Conservation (phyloP, 225 moss, liverwort and hornwort genomes). For the Polytrichum commune region DNA sequence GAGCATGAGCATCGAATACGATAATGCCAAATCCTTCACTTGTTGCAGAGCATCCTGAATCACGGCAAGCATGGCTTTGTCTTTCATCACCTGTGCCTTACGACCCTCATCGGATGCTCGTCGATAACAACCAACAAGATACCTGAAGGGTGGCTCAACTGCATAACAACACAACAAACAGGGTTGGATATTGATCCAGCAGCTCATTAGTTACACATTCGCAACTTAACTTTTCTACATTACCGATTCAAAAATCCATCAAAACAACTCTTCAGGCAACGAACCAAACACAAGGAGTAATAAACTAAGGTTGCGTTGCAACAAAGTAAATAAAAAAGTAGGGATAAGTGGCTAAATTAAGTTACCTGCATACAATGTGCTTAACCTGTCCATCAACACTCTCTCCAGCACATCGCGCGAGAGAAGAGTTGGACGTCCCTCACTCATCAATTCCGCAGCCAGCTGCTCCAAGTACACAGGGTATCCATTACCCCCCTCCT, state of each 20-base stretch:
- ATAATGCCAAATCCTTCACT: conserved; percentile 78
- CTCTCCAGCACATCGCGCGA: conserved; percentile 71
- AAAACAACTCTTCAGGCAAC: no score
- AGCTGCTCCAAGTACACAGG: conserved; percentile 79
- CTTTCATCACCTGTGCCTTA: conserved; percentile 75
- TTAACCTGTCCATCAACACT: conserved; percentile 80
- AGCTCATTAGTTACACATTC: no score
- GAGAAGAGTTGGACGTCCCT: conserved; percentile 52
- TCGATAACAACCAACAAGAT: conserved; percentile 79
- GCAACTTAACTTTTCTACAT: no score
- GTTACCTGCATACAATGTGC: conserved; percentile 19
- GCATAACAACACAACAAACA: no score
- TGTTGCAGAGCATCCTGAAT: conserved; percentile 77
- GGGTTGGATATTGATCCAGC: no score
- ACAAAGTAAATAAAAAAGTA: no score
- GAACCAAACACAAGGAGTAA: no score
- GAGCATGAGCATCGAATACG: conserved; percentile 77
- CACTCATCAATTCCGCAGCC: conserved; percentile 80
- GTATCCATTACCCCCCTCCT: conserved; percentile 16
- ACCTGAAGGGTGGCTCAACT: conserved; percentile 67
- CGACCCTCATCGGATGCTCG: conserved; percentile 77
- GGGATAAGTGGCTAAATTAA: no score
- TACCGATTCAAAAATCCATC: no score
- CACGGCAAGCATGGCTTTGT: conserved; percentile 70
- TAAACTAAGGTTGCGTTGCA: no score